Conservation (phyloP, 306 rosid species). For the Gastrolobium bilobum region DNA sequence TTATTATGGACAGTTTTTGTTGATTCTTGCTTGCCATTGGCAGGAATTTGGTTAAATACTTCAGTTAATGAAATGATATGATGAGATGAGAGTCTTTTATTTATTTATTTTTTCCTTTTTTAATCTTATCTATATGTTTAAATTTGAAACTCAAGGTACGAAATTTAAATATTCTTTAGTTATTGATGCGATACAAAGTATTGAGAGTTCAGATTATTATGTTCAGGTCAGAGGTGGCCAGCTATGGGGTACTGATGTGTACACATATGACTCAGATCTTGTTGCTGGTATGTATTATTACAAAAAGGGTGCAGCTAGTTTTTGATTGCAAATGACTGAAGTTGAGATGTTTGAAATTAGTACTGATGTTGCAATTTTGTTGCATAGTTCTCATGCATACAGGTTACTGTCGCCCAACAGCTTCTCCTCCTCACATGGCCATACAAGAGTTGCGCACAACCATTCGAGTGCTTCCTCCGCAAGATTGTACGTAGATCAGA, state of each 20-base stretch:
- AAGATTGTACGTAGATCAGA: slow-evolving; percentile 73
- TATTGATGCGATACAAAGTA: slow-evolving; percentile 7
- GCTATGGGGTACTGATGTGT: slow-evolving; percentile 97
- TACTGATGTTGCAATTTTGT: slow-evolving; percentile 53
- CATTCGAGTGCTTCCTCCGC: slow-evolving; percentile 86
- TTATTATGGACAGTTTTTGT: slow-evolving; percentile 16
- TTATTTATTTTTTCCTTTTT: slow-evolving; percentile 28
- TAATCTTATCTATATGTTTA: slow-evolving; percentile 9
- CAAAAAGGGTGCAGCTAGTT: not conserved
- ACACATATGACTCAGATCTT: slow-evolving; percentile 95
- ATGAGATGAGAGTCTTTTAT: slow-evolving; percentile 41
- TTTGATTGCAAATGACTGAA: slow-evolving; percentile 36
- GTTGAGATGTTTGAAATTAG: slow-evolving; percentile 31
- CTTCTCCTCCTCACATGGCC: slow-evolving; percentile 90
- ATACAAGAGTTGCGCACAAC: slow-evolving; percentile 87
- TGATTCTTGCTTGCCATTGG: slow-evolving; percentile 5
- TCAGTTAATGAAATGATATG: not conserved
- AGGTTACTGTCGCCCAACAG: slow-evolving; percentile 96
- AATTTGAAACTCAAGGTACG: slow-evolving; percentile 9
- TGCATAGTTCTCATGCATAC: slow-evolving; percentile 95
- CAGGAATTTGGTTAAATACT: not conserved
- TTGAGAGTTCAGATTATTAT: slow-evolving; percentile 42
- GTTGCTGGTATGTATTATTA: slow-evolving; percentile 81
- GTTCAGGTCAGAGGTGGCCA: slow-evolving; percentile 97
- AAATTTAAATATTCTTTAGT: slow-evolving; percentile 15